Evolutionary conservation across 139 green algal species (phyloP), one percentile per base, ranked within the genome.

Genomic region (Tetradesmus lagerheimii): DNA sequence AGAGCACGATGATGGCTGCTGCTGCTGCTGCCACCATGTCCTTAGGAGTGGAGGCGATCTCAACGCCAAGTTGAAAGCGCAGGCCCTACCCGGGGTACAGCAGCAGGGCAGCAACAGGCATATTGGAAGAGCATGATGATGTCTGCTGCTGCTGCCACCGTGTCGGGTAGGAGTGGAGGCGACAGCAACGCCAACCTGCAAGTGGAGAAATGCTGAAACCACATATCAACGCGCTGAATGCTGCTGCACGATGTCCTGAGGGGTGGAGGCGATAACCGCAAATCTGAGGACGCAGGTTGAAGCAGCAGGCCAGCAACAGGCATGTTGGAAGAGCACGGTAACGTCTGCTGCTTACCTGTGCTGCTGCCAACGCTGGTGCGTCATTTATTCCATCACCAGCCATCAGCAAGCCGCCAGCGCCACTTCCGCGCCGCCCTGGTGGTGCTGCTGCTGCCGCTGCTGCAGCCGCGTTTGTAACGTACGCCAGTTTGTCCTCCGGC

Each of bases 341-440:
- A 97, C 93, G 88, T 99, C 97, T 0, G 96, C 95, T 1, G n/a
- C 25, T 1, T 18, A 90, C 95, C 84, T 95, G 92, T 1, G 96
- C 94, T 6, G 95, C 91, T 31, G 94, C 95, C n/a, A 98, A 91
- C 0, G 96, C 96, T 4, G 96, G 94, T 4, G 95, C 93, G 81
- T 98, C 96, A 80, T 98, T 98, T 74, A 98, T 94, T 37, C 96
- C 96, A 85, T 98, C 96, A 0, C 95, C 96, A 50, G 97, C 94
- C 96, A 98, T 98, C 50, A 97, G 79, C 75, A 98, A 92, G 71
- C n/a, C 79, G 50, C 57, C 76, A 67, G 35, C 34, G 29, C 31
- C 38, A 29, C 75, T 53, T 12, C 75, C 74, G 6, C 41, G 37
- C 16, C 25, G 66, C 14, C 41, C 81, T 27, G 39, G 38, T 1